Percentiles rank a stretch among this genome's conserved stretches.
These are phyloP conservation scores for Coemansia guatemalensis DNA, from an alignment of 192 early-diverging fungal genomes.

Conservation along the genomic window DNA sequence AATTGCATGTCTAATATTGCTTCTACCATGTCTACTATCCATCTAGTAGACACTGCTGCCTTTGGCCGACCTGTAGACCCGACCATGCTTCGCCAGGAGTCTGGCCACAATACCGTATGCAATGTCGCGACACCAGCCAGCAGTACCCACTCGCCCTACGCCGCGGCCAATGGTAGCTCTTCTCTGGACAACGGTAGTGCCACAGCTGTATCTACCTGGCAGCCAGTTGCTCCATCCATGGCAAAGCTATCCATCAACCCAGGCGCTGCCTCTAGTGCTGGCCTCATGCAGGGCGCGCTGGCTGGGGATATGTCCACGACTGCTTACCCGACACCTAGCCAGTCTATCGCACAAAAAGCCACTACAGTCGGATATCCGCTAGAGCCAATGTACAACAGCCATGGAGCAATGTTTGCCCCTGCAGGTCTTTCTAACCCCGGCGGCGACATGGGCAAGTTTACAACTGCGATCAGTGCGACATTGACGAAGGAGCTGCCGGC, in stretches of 20 bases:
- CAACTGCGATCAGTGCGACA: slow-evolving; percentile 2
- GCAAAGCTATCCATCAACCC: slow-evolving; percentile 1
- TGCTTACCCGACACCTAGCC: slow-evolving; percentile 21
- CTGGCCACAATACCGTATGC: slow-evolving; percentile 1
- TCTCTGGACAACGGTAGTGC: background rate
- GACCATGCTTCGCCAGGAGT: background rate
- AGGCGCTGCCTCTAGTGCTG: background rate
- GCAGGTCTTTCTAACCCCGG: slow-evolving; percentile 3
- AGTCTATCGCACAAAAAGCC: slow-evolving; percentile 24
- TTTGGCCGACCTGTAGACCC: slow-evolving; percentile 3
- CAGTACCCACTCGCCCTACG: slow-evolving; percentile 9
- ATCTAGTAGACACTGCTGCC: slow-evolving; percentile 10
- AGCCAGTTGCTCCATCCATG: background rate
- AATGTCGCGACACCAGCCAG: slow-evolving; percentile 5
- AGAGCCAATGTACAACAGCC: slow-evolving; percentile 8
- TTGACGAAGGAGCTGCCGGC: slow-evolving; percentile 9
- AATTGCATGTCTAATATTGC: background rate
- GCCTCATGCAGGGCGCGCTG: slow-evolving; percentile 3
- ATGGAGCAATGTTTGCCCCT: slow-evolving; percentile 13
- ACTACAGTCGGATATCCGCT: slow-evolving; percentile 22
- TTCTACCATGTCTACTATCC: slow-evolving; percentile 6
- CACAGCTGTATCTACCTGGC: background rate
- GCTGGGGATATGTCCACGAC: slow-evolving; percentile 4
- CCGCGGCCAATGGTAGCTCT: background rate
- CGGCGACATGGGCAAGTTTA: background rate